Evolutionary conservation across 371 early-diverging fungal species (phyloP), one percentile per base, ranked within the genome.

Genomic region (Apophysomyces variabilis): DNA sequence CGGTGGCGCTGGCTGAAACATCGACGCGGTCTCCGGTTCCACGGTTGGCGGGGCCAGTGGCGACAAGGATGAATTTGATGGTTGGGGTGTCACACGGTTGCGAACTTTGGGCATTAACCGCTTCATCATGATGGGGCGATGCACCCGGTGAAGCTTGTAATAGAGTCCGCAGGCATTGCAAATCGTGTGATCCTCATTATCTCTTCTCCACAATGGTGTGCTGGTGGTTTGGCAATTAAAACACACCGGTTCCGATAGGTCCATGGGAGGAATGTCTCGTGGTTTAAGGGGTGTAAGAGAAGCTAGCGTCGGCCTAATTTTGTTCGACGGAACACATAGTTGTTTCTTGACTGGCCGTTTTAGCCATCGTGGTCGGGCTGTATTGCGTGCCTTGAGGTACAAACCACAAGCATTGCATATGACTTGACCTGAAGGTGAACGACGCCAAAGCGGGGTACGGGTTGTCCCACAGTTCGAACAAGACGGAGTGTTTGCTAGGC

Each of bases 391-490:
- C 74, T 93, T 93, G 62, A 86, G 81, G 69, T 93, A 93, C 57
- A 93, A 84, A 18, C 93, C 93, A 78, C 96, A 97, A 11, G 96
- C 96, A 78, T 96, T 96, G 76, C 97, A 96, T 64, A 96, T 88
- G 47, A 86, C 84, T 64, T 93, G 88, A 57, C 93, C 95, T 60
- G 88, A 80, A 45, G 89, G 87, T 63, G 91, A 91, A 72, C 96
- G 82, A 66, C 99, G 76, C 99, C 99, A 98, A 35, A 95, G 84
- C 12, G 97, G 96, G 5, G 98, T 98, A 36, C 85, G 78, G n/a
- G 90, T 91, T 14, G 93, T 93, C 12, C 87, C 86, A 85, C 97
- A 97, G 80, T 97, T 95, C 67, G 89, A 83, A 82, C 97, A 97
- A 65, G 80, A 3, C 3, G 54, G 80, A 60, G 84, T 86, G 45